A percentile compares a stretch with the other conserved stretches of the same genome.
These are phyloP conservation scores for Aphanomyces invadans DNA, from an alignment of 352 stramenopile genomes.

Conservation along the genomic window DNA sequence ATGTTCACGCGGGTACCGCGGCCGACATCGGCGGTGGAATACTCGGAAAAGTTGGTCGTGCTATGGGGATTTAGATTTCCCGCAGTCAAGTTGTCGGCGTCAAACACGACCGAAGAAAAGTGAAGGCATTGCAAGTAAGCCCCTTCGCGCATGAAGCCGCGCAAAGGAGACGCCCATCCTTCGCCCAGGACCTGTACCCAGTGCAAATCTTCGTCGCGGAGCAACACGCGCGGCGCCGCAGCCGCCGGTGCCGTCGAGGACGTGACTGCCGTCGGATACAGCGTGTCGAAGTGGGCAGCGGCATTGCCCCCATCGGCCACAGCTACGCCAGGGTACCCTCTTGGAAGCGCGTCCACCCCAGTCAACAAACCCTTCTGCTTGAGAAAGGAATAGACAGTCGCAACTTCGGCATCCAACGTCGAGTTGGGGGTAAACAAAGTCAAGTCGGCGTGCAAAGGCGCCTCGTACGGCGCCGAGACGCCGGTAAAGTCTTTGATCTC, in stretches of 20 bases:
- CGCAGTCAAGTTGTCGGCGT: conserved; percentile 93
- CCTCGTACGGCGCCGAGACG: conserved; percentile 97
- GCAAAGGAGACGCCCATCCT: conserved; percentile 93
- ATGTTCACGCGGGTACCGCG: conserved; percentile 89
- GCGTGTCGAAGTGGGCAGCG: conserved; percentile 43
- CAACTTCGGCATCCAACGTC: conserved; percentile 84
- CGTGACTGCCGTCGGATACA: conserved; percentile 48
- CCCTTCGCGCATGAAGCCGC: conserved; percentile 97
- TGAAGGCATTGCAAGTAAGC: conserved; percentile 95
- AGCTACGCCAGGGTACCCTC: conserved; percentile 59
- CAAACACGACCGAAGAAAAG: conserved; percentile 95
- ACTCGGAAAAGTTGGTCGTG: conserved; percentile 90
- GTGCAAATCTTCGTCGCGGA: conserved; percentile 97
- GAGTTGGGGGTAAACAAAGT: conserved; percentile 93
- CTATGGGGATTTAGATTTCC: conserved; percentile 69
- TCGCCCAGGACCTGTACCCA: conserved; percentile 97
- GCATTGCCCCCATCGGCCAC: conserved; percentile 85
- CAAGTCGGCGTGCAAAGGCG: conserved; percentile 90
- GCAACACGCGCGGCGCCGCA: conserved; percentile 75
- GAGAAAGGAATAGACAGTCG: conserved; percentile 52
- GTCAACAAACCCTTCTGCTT: conserved; percentile 55
- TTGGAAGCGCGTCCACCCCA: conserved; percentile 42
- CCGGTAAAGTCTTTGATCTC: conserved; percentile 99
- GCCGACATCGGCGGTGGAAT: conserved; percentile 72
- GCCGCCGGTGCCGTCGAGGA: not conserved